Conservation (phyloP, 495 filamentous ascomycete species). For the Apodospora peruviana region DNA sequence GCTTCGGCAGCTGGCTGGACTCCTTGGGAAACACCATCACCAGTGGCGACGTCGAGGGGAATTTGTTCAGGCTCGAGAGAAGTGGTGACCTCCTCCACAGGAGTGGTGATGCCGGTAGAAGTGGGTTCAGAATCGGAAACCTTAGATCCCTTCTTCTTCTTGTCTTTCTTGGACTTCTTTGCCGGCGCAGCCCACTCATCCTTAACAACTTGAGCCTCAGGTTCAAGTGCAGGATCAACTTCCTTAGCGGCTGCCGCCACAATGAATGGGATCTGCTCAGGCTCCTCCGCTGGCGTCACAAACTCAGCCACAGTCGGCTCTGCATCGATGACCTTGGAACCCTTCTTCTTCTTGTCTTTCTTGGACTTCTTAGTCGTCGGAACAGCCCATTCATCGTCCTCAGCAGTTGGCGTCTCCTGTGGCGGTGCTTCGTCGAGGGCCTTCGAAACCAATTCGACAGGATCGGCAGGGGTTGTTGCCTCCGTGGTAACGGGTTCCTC, state of each 20-base stretch:
- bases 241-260: not conserved
- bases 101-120: conserved; percentile 8
- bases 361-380: conserved; percentile 10
- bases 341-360: conserved; percentile 28
- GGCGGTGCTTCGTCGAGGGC: not conserved
- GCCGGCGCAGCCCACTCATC: not conserved
- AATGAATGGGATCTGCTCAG: not conserved
- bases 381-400: not conserved
- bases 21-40: not conserved
- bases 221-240: not conserved
- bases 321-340: not conserved
- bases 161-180: conserved; percentile 19
- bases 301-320: too few relatives aligned
- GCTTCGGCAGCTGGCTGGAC: conserved; percentile 1
- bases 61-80: not conserved
- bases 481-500: not conserved
- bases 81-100: conserved; percentile 2
- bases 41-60: not conserved
- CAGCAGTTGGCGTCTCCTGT: conserved; percentile 1
- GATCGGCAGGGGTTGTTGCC: not conserved
- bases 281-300: not conserved
- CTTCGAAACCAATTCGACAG: not conserved
- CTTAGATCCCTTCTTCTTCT: conserved; percentile 15
- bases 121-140: conserved; percentile 9
- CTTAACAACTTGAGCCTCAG: conserved; percentile 1